Evolutionary conservation across 2,329 filamentous ascomycete species (phyloP).

Genomic region (Neurospora sp.): DNA sequence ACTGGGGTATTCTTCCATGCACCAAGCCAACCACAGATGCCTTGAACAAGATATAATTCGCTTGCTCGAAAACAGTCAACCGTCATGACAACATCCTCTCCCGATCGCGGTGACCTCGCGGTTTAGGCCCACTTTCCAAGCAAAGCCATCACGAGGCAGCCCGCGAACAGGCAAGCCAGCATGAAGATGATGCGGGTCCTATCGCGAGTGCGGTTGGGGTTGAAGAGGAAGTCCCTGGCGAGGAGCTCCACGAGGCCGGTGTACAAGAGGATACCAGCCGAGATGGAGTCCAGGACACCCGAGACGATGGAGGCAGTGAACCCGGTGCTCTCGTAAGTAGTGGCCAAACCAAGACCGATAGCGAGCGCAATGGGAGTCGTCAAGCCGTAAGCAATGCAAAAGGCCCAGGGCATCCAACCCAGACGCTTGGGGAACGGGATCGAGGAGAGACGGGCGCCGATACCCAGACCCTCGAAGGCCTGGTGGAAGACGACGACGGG

Average conservation of each 20-base stretch:
- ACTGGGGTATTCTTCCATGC: background rate
- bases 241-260: conserved; percentile 40
- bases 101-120: background rate
- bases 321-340: conserved; percentile 24
- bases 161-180: conserved; percentile 30
- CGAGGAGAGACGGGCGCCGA: conserved; percentile 49
- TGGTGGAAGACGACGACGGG: conserved; percentile 55
- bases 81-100: background rate
- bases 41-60: background rate
- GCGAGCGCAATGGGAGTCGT: conserved; percentile 43
- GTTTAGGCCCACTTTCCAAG: conserved; percentile 39
- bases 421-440: conserved; percentile 38
- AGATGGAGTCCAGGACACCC: conserved; percentile 36
- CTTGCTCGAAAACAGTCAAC: background rate
- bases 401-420: conserved; percentile 37
- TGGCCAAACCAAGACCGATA: conserved; percentile 32
- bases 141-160: conserved; percentile 36
- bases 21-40: background rate
- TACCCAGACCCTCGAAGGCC: conserved; percentile 53
- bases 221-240: conserved; percentile 40
- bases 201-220: conserved; percentile 31
- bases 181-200: conserved; percentile 30
- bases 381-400: conserved; percentile 38
- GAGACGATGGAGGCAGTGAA: conserved; percentile 33
- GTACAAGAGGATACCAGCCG: conserved; percentile 39